Base-by-base conservation (phyloP, 108 stramenopile genomes). In the Conticribra weissflogii region DNA sequence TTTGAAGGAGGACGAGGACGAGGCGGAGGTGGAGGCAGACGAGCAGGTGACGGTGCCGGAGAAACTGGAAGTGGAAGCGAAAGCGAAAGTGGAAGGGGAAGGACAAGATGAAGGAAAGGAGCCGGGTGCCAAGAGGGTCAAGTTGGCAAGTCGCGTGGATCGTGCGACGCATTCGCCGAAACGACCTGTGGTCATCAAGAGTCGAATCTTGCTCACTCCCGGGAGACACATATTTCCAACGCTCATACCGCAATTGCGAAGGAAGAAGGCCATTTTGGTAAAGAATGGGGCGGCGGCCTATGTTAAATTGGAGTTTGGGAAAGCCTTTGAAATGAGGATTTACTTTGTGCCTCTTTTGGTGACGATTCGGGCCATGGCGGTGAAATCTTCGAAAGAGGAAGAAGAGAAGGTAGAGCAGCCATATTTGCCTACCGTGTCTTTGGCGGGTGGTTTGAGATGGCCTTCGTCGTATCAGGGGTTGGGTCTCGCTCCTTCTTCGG, bases 271-370 rank as follows among this genome's bases (percentile, higher is more conserved):
- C 34, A 56, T 28, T 21, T 59, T 88, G 23, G 61, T 88, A 27
- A 69, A 72, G 27, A 41, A 61, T 58, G 79, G 78, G 15, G 44
- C 59, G 2, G 68, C 71, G 23, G 71, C 84, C 14, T 76, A 86
- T 66, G 59, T 94, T 54, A 63, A 74, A 24, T 25, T 94, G 22
- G 76, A 83, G 23, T 94, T 90, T 82, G 92, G 83, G 22, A 65
- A 54, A 31, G 85, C 86, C 9, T 94, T 94, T 83, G 76, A 73
- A 59, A 88, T 94, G 88, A 85, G 83, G 27, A 85, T 94, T 50
- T 89, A 86, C 67, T 71, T 94, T 47, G 72, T 54, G 15, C 92
- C 92, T 17, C 56, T 94, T 8, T n/a, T 90, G 25, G 92, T 94
- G 9, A 64, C 74, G 0, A 60, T 93, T 22, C 79, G 88, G 53